phyloP scores from a whole-genome alignment of 2,329 filamentous ascomycete genomes.

The Chalaropsis thielavioides region DNA sequence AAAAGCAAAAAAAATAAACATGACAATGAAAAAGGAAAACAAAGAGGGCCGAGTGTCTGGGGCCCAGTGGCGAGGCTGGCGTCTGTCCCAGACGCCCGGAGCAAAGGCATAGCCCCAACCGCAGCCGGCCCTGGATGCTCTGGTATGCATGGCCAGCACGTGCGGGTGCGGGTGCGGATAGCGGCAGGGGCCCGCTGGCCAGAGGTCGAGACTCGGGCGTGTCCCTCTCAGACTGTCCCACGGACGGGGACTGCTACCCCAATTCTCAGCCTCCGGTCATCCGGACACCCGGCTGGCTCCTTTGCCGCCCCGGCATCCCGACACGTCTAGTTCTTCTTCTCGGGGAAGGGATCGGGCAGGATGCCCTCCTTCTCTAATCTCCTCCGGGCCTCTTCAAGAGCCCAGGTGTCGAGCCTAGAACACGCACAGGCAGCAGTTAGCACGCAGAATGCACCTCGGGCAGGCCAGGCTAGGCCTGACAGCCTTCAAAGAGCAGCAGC shows the following conservation, averaged over 20 bases:
- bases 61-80: no score
- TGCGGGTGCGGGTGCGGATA: no score
- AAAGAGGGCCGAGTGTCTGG: not conserved
- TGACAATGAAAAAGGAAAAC: conserved; percentile 5
- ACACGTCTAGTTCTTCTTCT: conserved; percentile 36
- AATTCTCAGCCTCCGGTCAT: not conserved
- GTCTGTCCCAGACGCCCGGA: no score
- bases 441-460: no score
- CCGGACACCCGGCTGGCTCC: conserved; percentile 1
- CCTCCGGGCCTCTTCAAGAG: conserved; percentile 87
- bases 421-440: not conserved
- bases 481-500: conserved; percentile 1
- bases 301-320: not conserved
- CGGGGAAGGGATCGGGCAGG: conserved; percentile 57
- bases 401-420: conserved; percentile 93
- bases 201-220: no score
- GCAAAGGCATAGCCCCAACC: no score
- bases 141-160: no score
- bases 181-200: no score
- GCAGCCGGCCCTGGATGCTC: no score
- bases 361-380: conserved; percentile 94
- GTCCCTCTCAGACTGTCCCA: not conserved
- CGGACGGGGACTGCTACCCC: not conserved
- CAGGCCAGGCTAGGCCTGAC: no score
- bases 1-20: no score